These are phyloP conservation scores for Clathrus columnatus DNA, from an alignment of 768 basidiomycete species.

Conservation along the genomic window DNA sequence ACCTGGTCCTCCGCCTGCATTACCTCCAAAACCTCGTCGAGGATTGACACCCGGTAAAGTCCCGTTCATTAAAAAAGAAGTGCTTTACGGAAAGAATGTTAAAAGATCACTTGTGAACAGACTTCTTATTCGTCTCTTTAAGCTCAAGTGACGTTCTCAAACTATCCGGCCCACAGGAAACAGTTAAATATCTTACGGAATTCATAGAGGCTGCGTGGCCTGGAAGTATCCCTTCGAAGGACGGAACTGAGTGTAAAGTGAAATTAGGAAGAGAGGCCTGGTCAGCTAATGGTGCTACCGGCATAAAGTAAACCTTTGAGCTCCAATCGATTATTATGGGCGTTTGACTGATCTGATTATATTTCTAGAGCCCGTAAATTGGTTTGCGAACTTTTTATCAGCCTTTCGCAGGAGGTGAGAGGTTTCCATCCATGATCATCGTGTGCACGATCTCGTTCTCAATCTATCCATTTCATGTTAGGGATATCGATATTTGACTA, in stretches of 20 bases:
- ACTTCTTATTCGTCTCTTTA: constrained; percentile 6
- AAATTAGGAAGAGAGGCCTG: constrained; percentile 9
- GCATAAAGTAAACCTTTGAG: constrained; percentile 34
- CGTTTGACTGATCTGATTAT: constrained; percentile 9
- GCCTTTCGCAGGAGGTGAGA: constrained; percentile 36
- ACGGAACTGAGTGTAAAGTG: constrained; percentile 10
- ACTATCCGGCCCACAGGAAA: neutral
- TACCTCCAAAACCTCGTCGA: neutral
- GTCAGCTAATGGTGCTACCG: neutral
- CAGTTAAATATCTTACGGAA: neutral
- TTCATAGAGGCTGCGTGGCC: neutral
- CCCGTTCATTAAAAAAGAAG: neutral
- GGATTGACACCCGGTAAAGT: neutral
- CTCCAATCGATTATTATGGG: neutral
- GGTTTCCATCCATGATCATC: too few species aligned
- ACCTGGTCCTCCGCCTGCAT: neutral
- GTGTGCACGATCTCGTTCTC: constrained; percentile 10
- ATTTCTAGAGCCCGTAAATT: constrained; percentile 46
- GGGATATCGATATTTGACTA: constrained; percentile 66
- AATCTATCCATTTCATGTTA: constrained; percentile 20
- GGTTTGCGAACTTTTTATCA: constrained; percentile 48
- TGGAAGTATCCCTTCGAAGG: neutral
- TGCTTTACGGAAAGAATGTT: neutral
- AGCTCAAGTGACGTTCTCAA: constrained; percentile 7
- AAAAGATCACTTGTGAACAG: neutral